phyloP scores from a whole-genome alignment of 768 basidiomycete species.

The Clavulina sp. region DNA sequence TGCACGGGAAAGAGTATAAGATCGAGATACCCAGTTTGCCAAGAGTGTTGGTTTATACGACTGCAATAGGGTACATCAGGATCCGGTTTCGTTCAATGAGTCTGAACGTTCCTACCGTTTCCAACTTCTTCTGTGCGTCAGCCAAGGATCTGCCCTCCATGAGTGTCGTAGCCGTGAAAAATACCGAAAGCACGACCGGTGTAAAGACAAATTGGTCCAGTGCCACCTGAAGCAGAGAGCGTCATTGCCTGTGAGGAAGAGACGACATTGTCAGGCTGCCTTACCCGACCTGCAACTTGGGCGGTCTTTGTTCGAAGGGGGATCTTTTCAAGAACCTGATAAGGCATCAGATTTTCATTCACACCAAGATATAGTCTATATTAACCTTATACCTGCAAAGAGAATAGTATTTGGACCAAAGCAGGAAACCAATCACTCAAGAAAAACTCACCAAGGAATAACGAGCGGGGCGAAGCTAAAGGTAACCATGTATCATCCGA shows the following conservation, averaged over 20 bases:
- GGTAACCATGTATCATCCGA: not conserved
- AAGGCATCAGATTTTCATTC: no score
- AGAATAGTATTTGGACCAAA: no score
- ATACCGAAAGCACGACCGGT: constrained; percentile 3
- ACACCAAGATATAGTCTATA: no score
- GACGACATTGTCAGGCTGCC: no score
- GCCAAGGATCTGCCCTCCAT: constrained; percentile 7
- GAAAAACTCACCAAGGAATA: no score
- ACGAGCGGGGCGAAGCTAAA: not conserved
- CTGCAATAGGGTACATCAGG: not conserved
- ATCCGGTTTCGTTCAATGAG: no score
- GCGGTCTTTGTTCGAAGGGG: not conserved
- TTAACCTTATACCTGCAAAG: no score
- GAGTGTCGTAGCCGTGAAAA: constrained; percentile 7
- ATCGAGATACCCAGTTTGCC: constrained; percentile 4
- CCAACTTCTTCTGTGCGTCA: constrained; percentile 3
- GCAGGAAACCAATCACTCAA: no score
- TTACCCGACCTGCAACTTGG: not conserved
- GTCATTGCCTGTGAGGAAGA: no score
- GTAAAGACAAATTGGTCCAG: constrained; percentile 10
- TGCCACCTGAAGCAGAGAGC: not conserved
- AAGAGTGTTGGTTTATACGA: constrained; percentile 7
- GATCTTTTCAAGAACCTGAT: not conserved
- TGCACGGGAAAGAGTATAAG: not conserved
- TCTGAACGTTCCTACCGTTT: constrained; percentile 4